phyloP scores from a whole-genome alignment of 2,329 filamentous ascomycete species.

The Sporothrix luriei region DNA sequence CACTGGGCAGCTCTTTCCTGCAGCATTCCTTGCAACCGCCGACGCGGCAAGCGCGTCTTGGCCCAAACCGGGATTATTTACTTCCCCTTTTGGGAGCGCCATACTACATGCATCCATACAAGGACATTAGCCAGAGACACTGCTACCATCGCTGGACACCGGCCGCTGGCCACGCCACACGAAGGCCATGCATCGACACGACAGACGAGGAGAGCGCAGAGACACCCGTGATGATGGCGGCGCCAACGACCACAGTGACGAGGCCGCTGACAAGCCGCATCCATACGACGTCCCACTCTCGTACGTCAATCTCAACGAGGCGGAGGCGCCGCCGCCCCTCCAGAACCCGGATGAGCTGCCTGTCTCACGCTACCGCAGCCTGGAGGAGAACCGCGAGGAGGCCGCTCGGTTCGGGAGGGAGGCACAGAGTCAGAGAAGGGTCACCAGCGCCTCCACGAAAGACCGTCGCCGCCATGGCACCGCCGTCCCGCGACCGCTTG shows the following conservation, averaged over 20 bases:
- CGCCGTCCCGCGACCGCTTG: conserved; percentile 54
- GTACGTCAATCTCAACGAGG: conserved; percentile 51
- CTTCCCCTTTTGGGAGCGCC: not conserved
- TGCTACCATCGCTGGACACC: not conserved
- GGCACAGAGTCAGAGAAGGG: conserved; percentile 34
- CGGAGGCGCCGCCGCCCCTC: conserved; percentile 47
- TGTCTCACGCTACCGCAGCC: conserved; percentile 45
- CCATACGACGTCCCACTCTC: conserved; percentile 45
- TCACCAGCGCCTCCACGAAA: not conserved
- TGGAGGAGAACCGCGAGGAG: conserved; percentile 46
- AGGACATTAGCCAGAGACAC: not conserved
- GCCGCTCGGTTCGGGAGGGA: conserved; percentile 30
- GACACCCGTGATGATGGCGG: not conserved
- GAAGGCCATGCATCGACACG: not conserved
- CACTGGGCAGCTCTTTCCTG: too few species aligned
- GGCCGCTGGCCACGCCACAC: not conserved
- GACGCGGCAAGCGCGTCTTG: not conserved
- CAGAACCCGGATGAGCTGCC: conserved; percentile 47
- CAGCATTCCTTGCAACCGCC: too few species aligned
- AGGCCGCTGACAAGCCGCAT: not conserved
- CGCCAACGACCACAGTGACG: not conserved
- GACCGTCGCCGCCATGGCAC: not conserved
- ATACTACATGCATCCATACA: too few species aligned
- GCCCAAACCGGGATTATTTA: conserved; percentile 1
- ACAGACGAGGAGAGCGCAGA: not conserved